Conservation (phyloP, 2,329 filamentous ascomycete genomes). For the Tolypocladium album region DNA sequence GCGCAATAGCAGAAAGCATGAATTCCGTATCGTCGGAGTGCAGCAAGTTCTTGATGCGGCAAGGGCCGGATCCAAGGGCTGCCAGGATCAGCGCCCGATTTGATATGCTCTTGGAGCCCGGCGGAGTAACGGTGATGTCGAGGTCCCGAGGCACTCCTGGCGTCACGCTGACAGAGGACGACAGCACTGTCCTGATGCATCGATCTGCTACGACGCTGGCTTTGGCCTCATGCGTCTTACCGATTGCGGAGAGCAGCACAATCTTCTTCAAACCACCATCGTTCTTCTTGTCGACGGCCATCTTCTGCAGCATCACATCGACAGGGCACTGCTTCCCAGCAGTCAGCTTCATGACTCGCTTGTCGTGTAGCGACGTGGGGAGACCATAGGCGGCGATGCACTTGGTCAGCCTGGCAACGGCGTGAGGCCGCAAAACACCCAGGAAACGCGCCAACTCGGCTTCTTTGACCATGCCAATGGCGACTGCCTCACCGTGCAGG, state of each 20-base stretch:
- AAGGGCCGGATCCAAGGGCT: constrained; percentile 76
- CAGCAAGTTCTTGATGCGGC: constrained; percentile 81
- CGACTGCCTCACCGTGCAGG: constrained; percentile 89
- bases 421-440: constrained; percentile 73
- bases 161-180: constrained; percentile 62
- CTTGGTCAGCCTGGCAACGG: constrained; percentile 81
- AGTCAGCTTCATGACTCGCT: constrained; percentile 68
- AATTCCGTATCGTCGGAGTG: constrained; percentile 96
- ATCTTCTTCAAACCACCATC: constrained; percentile 93
- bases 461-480: constrained; percentile 97
- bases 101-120: constrained; percentile 95
- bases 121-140: constrained; percentile 69
- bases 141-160: constrained; percentile 59
- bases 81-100: constrained; percentile 92
- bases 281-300: constrained; percentile 99
- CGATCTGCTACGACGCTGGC: constrained; percentile 84
- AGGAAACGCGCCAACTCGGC: constrained; percentile 86
- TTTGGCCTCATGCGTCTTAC: constrained; percentile 74
- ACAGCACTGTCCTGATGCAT: constrained; percentile 73
- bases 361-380: constrained; percentile 76
- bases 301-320: constrained; percentile 76
- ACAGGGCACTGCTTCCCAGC: constrained; percentile 83
- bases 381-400: constrained; percentile 91
- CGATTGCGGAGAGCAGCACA: constrained; percentile 82
- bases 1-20: constrained; percentile 86